Evolutionary conservation across 129 eudicot genomes (phyloP), one percentile per base, ranked within the genome.

Genomic region (Gnaphalium uliginosum): DNA sequence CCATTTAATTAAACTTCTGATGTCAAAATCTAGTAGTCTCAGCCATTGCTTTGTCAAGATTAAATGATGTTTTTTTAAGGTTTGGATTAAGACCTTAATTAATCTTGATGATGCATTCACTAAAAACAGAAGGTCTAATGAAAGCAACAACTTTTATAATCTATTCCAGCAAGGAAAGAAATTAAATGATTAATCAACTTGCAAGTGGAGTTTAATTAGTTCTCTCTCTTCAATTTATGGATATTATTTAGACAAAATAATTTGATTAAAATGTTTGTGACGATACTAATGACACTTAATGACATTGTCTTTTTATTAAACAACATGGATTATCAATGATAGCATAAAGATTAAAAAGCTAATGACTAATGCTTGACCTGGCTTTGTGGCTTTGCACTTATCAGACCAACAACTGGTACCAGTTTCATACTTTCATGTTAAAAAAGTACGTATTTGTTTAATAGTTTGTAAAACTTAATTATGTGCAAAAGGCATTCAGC

Each of bases 391-490:
- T 24, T 37, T 62, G 77, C 81, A 77, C 81, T 77, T 25, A 71
- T 63, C 46, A 62, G 78, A 71, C 56, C 78, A 79, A 71, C 73
- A 79, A 79, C 59, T 78, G 76, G 81, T 59, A 51, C 63, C 46
- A 63, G 60, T 71, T 71, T 72, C 17, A 27, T 58, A 51, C 59
- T 71, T 71, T 72, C 10, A 27, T 58, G 69, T 69, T 39, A 64
- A 74, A 29, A 48, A 25, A 22, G 23, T 32, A 8, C 2, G 58
- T 68, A 43, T 14, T 39, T 75, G 63, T 46, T 74, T 43, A 74
- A 13, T 58, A 62, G 63, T 14, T 70, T 51, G 8, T 51, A 22
- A 46, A 51, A 50, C 75, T 70, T 19, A 70, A 50, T 7, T 70
- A 24, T 60, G 4, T 18, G 8, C 27, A 69, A 25, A 43, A 27